Evolutionary conservation across 257 asterid genomes (phyloP), one percentile per base, ranked within the genome.

Genomic region (Forsythia suspensa): DNA sequence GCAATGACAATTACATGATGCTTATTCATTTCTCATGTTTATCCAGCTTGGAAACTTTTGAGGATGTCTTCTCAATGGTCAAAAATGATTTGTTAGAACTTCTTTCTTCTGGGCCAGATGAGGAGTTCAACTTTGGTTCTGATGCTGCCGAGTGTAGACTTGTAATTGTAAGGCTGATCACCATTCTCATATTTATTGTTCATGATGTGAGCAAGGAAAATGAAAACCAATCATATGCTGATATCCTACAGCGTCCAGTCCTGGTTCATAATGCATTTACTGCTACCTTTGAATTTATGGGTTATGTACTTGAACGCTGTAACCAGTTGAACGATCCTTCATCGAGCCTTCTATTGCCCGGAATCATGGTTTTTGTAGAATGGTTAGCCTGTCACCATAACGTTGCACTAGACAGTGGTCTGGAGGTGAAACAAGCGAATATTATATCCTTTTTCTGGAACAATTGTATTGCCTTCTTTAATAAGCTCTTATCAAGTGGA

Each of bases 341-440:
- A 16, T 78, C 86, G 29, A 95, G 98, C 90, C 90, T 78, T 82
- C 85, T 93, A 48, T 82, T 95, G 80, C 98, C 99, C 57, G 99
- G 98, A 41, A 84, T 95, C 82, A 83, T 93, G 95, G 88, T 95
- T 81, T 93, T 95, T 70, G 90, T 95, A 9, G 99, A 95, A 76
- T 95, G 99, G 99, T 79, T 95, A 84, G 99, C 97, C 52, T 89
- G 92, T 85, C 88, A 79, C 80, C 91, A 85, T 74, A 94, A 95
- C 89, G 82, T 93, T 78, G 96, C 93, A 12, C 84, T 87, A 37
- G 94, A 92, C 80, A 85, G 81, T 82, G 97, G 91, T 67, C 75
- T 86, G 82, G 97, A 92, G 79, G 97, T 92, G 88, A 93, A 90
- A 80, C 97, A 93, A 81, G 79, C 82, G 11, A 86, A 51, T 36